Base-by-base conservation (phyloP, 805 yeast genomes). In the Vanderwaltozyma polyspora region DNA sequence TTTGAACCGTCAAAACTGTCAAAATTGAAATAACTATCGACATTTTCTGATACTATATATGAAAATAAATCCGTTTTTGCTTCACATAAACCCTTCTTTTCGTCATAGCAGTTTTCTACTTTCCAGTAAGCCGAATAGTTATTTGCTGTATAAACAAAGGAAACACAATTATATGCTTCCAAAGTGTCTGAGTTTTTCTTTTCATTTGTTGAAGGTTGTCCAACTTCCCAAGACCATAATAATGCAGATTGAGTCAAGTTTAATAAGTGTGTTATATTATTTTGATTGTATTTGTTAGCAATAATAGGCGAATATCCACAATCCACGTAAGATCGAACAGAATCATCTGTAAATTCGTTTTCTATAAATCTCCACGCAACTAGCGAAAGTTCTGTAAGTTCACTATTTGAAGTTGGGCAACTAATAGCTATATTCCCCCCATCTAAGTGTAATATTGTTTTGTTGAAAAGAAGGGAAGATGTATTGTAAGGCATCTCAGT, bases 151-250 rank as follows among this genome's bases (percentile, higher is more conserved):
- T 48, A 55, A 18, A 39, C 35, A 13, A 67, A 37, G 2, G 52
- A 49, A 0, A 72, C 79, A 51, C 79, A 74, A 32, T 63, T 62
- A 33, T 48, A 55, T 0, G 73, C 71, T n/a, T 49, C 44, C 11
- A 53, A 34, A 0, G 45, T 37, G 19, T 40, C 45, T 14, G 53
- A 57, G 1, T 40, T 46, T 21, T 17, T 29, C 1, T 38, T 32
- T 12, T 34, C 32, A 10, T 42, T 33, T 9, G 39, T 31, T 10
- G 40, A 37, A 1, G 91, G 91, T 48, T 79, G 71, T 8, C 58
- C 53, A 0, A 64, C 49, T 0, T 66, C 70, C 95, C 95, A 86
- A 2, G 89, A 70, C 95, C 95, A 86, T 25, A 70, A 36, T 11
- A 51, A 38, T 0, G 68, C 56, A 12, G 48, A 29, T 12, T 61